Evolutionary conservation across 768 basidiomycete genomes (phyloP).

Genomic region (Naganishia vaughanmartiniae): DNA sequence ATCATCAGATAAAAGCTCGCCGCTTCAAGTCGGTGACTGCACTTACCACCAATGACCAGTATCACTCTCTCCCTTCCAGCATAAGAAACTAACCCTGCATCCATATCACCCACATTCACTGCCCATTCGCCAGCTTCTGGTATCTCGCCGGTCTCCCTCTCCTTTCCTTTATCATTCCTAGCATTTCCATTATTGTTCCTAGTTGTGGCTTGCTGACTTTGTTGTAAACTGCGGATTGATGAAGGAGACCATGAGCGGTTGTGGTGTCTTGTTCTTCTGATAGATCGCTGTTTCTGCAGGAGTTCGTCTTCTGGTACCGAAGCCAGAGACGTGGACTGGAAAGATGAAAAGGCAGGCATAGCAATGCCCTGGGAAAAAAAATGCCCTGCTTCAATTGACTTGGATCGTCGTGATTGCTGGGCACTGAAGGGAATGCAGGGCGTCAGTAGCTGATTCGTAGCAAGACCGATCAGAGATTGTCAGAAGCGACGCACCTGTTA

Average conservation of each 20-base stretch:
- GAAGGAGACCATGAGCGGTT: neutral
- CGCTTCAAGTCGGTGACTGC: neutral
- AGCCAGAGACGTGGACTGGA: neutral
- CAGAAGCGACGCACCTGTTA: no score
- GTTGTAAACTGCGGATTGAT: neutral
- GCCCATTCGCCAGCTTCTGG: neutral
- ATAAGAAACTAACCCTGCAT: neutral
- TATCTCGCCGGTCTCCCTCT: neutral
- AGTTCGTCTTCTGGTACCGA: conserved; percentile 16
- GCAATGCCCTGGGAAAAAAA: neutral
- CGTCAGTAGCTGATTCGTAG: no score
- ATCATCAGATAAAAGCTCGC: neutral
- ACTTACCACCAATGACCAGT: conserved; percentile 15
- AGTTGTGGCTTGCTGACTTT: neutral
- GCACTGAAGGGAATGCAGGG: neutral
- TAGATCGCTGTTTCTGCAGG: conserved; percentile 12
- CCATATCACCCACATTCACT: conserved; percentile 7
- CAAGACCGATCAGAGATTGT: no score
- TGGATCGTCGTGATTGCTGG: neutral
- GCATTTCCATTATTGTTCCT: neutral
- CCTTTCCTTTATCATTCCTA: conserved; percentile 3
- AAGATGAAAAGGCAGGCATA: neutral
- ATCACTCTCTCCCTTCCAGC: conserved; percentile 2
- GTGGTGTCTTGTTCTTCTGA: neutral
- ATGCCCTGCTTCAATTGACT: neutral